A percentile compares a stretch with the other conserved stretches of the same genome.
These are phyloP conservation scores for Xylariales sp. DNA, from an alignment of 2,329 filamentous ascomycete genomes.

Conservation along the genomic window DNA sequence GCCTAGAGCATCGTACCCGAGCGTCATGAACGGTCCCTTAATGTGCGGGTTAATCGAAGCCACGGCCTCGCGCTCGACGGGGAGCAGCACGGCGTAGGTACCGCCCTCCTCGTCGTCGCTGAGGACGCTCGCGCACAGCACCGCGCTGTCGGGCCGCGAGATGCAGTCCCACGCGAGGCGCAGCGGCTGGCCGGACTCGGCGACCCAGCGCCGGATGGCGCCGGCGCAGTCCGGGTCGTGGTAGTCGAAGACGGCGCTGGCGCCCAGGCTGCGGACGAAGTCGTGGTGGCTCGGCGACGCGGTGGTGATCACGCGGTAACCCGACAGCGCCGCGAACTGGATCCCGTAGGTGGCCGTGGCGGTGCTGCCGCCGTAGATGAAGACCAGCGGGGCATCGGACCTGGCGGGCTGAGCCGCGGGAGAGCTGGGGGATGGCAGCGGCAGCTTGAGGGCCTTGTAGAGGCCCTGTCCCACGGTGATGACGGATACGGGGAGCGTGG, in stretches of 20 bases:
- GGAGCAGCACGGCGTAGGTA: constrained; percentile 35
- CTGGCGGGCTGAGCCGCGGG: constrained; percentile 17
- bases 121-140: constrained; percentile 26
- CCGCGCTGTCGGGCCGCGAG: constrained; percentile 16
- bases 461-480: constrained; percentile 42
- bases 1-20: constrained; percentile 37
- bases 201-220: constrained; percentile 17
- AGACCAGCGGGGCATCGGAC: constrained; percentile 30
- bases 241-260: constrained; percentile 28
- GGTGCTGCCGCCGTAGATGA: constrained; percentile 47
- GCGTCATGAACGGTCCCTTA: constrained; percentile 20
- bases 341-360: constrained; percentile 50
- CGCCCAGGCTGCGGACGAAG: constrained; percentile 25
- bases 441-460: constrained; percentile 39
- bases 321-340: constrained; percentile 37
- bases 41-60: constrained; percentile 36
- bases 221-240: constrained; percentile 13
- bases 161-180: constrained; percentile 30
- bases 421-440: constrained; percentile 34
- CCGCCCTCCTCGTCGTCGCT: constrained; percentile 22
- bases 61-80: constrained; percentile 30
- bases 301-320: constrained; percentile 33
- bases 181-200: constrained; percentile 12
- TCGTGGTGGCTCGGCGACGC: constrained; percentile 32
- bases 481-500: constrained; percentile 34